A percentile compares a stretch with the other conserved stretches of the same genome.
Evolutionary conservation across 1,284 basidiomycete genomes (phyloP).

Genomic region (Moesziomyces globuligerus): DNA sequence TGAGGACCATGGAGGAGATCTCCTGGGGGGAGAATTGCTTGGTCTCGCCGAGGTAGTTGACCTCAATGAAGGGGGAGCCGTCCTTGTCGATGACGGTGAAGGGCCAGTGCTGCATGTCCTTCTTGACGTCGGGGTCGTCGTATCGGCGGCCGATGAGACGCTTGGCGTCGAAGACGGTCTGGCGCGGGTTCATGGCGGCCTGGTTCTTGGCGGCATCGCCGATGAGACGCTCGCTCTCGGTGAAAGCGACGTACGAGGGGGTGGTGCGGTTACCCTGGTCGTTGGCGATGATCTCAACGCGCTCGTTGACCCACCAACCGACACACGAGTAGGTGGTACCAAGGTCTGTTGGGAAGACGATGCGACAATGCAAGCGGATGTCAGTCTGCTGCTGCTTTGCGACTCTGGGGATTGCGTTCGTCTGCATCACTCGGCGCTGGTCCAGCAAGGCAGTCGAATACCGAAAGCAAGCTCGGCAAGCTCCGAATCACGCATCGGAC

Average conservation of each 20-base stretch:
- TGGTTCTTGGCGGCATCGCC: conserved; percentile 77
- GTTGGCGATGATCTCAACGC: conserved; percentile 69
- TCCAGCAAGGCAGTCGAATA: no score
- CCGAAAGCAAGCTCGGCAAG: no score
- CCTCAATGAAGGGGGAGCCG: conserved; percentile 72
- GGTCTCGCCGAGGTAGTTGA: conserved; percentile 73
- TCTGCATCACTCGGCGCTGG: no score
- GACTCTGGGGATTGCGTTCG: no score
- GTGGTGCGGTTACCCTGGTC: conserved; percentile 92
- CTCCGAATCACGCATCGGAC: background rate
- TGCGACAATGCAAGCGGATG: conserved; percentile 34
- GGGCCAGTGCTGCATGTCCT: conserved; percentile 79
- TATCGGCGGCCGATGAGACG: conserved; percentile 96
- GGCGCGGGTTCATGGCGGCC: conserved; percentile 94
- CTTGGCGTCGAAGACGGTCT: conserved; percentile 71
- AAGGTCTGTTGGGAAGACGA: conserved; percentile 38
- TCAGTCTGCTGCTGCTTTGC: conserved; percentile 6
- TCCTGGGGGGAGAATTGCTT: conserved; percentile 75
- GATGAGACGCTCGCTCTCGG: conserved; percentile 95
- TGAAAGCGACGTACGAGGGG: conserved; percentile 98
- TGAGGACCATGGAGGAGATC: conserved; percentile 97
- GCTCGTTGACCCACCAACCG: conserved; percentile 65
- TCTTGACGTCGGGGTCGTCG: conserved; percentile 76
- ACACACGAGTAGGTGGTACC: conserved; percentile 89
- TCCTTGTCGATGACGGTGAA: conserved; percentile 74